Evolutionary conservation across 2,329 filamentous ascomycete genomes (phyloP).

Genomic region (Penicillium fuscoglaucum): DNA sequence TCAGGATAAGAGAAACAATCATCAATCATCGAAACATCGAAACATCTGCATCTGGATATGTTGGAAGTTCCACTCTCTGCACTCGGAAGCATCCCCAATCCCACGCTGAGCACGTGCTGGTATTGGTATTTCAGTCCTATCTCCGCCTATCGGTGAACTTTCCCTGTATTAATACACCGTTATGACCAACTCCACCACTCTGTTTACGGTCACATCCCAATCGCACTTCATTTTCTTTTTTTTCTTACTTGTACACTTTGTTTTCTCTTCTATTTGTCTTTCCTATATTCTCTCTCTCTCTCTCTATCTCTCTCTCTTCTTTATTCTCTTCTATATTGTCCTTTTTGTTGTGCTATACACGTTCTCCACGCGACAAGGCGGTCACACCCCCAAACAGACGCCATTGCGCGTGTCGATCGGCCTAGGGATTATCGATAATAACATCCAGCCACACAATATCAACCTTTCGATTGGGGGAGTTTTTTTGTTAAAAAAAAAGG

Average conservation of each 20-base stretch:
- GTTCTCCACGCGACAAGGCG: conserved; percentile 32
- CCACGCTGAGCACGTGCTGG: conserved; percentile 21
- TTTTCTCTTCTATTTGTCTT: conserved; percentile 9
- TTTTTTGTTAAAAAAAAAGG: not conserved
- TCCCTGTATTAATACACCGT: conserved; percentile 15
- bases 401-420: conserved; percentile 29
- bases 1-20: not conserved
- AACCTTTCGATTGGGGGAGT: conserved; percentile 1
- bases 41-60: conserved; percentile 3
- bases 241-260: conserved; percentile 11
- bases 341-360: conserved; percentile 15
- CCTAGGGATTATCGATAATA: conserved; percentile 32
- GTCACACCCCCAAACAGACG: conserved; percentile 32
- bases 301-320: not conserved
- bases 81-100: conserved; percentile 28
- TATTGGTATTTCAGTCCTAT: conserved; percentile 19
- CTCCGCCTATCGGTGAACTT: not conserved
- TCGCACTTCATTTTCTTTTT: conserved; percentile 17
- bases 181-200: conserved; percentile 22
- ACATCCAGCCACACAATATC: conserved; percentile 27
- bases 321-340: not conserved
- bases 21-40: not conserved
- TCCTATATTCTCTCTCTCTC: conserved; percentile 15
- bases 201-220: conserved; percentile 29
- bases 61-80: conserved; percentile 13